Conservation (phyloP, 805 yeast genomes). For the Suhomyces sp. region DNA sequence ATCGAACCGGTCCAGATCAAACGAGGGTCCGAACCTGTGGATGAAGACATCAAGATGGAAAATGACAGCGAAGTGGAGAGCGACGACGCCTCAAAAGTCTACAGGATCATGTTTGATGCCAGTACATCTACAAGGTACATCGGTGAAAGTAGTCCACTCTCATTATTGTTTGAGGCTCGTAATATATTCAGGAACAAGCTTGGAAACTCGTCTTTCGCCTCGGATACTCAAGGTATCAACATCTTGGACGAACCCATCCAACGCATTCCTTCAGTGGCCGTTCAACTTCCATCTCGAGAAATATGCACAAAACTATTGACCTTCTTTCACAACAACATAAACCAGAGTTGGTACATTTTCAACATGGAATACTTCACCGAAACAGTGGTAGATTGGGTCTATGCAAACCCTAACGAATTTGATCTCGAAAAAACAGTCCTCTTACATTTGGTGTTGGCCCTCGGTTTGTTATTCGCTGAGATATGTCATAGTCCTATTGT, state of each 20-base stretch:
- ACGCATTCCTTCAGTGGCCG: slow-evolving; percentile 15
- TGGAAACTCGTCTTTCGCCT: slow-evolving; percentile 35
- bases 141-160: slow-evolving; percentile 44
- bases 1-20: slow-evolving; percentile 12
- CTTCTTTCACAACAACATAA: slow-evolving; percentile 38
- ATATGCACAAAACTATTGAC: slow-evolving; percentile 11
- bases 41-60: slow-evolving; percentile 4
- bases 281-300: slow-evolving; percentile 11
- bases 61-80: slow-evolving; percentile 5
- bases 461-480: slow-evolving; percentile 41
- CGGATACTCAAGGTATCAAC: slow-evolving; percentile 36
- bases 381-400: slow-evolving; percentile 28
- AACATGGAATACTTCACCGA: slow-evolving; percentile 32
- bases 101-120: slow-evolving; percentile 31
- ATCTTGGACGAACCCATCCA: slow-evolving; percentile 36
- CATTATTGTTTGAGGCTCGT: slow-evolving; percentile 41
- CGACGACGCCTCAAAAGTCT: slow-evolving; percentile 14
- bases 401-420: slow-evolving; percentile 23
- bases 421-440: slow-evolving; percentile 29
- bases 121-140: slow-evolving; percentile 37
- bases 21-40: too few species aligned
- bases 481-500: slow-evolving; percentile 26
- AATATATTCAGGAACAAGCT: slow-evolving; percentile 31
- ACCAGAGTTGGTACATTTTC: slow-evolving; percentile 39
- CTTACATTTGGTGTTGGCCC: slow-evolving; percentile 39